Percentiles rank a stretch among this genome's conserved stretches.
Evolutionary conservation across 371 early-diverging fungal genomes (phyloP).

Genomic region (Mortierella sp.): DNA sequence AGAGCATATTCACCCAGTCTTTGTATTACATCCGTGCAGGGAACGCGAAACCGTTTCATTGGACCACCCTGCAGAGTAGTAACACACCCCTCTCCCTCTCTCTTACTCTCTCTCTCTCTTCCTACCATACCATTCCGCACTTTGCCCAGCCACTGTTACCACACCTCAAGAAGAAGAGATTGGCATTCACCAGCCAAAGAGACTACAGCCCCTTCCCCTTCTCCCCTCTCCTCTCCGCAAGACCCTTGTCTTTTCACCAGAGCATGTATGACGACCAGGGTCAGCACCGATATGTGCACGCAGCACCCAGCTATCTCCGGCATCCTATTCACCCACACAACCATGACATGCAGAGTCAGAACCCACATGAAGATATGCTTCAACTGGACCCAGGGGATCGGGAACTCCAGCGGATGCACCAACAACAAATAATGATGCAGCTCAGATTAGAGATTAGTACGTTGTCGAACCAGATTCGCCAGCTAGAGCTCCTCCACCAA

Average conservation of each 20-base stretch:
- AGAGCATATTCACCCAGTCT: too few relatives aligned
- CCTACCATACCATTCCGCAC: background rate
- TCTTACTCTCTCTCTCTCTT: background rate
- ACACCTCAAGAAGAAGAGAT: too few relatives aligned
- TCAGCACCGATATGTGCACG: conserved; percentile 53
- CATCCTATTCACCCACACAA: background rate
- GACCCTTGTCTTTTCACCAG: conserved; percentile 1
- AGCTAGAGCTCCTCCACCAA: conserved; percentile 36
- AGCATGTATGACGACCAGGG: conserved; percentile 58
- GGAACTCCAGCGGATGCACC: conserved; percentile 33
- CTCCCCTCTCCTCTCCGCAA: background rate
- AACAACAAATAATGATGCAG: conserved; percentile 38
- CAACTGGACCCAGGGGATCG: conserved; percentile 19
- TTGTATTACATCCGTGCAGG: too few relatives aligned
- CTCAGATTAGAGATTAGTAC: conserved; percentile 41
- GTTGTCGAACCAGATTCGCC: conserved; percentile 36
- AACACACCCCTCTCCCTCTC: too few relatives aligned
- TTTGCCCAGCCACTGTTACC: too few relatives aligned
- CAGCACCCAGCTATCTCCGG: background rate
- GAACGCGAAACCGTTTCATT: too few relatives aligned
- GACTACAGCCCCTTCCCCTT: background rate
- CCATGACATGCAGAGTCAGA: background rate
- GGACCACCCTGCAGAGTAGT: too few relatives aligned
- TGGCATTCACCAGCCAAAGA: too few relatives aligned
- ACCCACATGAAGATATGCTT: background rate